Conservation (phyloP, 2,329 filamentous ascomycete genomes). For the Ceratocystiopsis sp. region DNA sequence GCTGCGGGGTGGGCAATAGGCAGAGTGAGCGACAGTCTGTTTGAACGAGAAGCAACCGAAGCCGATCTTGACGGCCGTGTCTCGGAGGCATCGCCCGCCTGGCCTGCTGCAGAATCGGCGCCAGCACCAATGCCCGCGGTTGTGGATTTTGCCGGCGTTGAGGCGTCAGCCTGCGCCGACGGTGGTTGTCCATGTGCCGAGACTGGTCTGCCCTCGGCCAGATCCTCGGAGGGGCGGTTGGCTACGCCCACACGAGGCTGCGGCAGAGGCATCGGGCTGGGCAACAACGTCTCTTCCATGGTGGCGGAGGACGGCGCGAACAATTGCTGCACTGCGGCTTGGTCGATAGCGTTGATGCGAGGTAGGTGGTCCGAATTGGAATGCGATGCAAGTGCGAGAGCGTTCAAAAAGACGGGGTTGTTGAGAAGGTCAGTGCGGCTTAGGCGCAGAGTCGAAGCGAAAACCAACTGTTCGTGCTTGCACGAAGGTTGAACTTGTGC, state of each 20-base stretch:
- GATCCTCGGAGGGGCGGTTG: neutral
- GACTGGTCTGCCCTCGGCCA: too few relatives aligned
- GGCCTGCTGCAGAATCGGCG: neutral
- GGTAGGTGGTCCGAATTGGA: too few relatives aligned
- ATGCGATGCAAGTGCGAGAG: neutral
- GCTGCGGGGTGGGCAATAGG: constrained; percentile 40
- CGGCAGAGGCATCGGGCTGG: constrained; percentile 1
- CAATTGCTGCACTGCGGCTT: constrained; percentile 8
- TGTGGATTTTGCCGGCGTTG: constrained; percentile 3
- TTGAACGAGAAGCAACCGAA: constrained; percentile 35
- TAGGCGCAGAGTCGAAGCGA: constrained; percentile 1
- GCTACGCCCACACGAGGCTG: constrained; percentile 1
- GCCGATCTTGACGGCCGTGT: constrained; percentile 33
- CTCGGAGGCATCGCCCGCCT: constrained; percentile 20
- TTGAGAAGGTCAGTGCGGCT: neutral
- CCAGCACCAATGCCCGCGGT: constrained; percentile 3
- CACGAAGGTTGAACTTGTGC: constrained; percentile 21
- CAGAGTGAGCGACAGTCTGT: constrained; percentile 42
- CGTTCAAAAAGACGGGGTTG: neutral
- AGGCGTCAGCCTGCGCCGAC: constrained; percentile 17
- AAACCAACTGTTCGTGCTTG: constrained; percentile 13
- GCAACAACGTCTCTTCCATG: constrained; percentile 5
- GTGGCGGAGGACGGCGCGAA: constrained; percentile 1
- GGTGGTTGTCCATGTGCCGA: constrained; percentile 12
- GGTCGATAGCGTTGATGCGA: constrained; percentile 7